Conservation (phyloP, 495 filamentous ascomycete species). For the Penicillium taxi region DNA sequence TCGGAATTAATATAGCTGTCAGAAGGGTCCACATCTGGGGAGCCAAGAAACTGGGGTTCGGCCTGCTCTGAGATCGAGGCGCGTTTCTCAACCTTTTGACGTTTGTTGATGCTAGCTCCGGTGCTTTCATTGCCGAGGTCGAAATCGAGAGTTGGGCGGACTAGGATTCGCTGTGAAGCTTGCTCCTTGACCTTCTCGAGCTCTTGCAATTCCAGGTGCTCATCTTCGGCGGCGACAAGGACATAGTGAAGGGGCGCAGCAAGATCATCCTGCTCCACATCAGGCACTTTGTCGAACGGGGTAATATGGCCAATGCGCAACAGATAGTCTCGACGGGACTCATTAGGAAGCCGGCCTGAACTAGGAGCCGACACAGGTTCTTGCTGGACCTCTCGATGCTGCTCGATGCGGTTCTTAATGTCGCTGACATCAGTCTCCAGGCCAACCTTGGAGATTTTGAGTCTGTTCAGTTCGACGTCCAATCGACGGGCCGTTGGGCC, state of each 20-base stretch:
- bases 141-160: slow-evolving; percentile 69
- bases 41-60: slow-evolving; percentile 23
- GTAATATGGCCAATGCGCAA: slow-evolving; percentile 97
- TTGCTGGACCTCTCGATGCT: slow-evolving; percentile 51
- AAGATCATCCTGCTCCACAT: slow-evolving; percentile 42
- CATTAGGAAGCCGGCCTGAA: slow-evolving; percentile 58
- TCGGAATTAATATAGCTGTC: slow-evolving; percentile 32
- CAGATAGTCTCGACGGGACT: slow-evolving; percentile 79
- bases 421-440: slow-evolving; percentile 64
- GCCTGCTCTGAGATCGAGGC: slow-evolving; percentile 7
- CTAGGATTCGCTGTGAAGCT: slow-evolving; percentile 67
- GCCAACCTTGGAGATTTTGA: slow-evolving; percentile 52
- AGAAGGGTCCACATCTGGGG: slow-evolving; percentile 35
- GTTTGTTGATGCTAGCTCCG: slow-evolving; percentile 30
- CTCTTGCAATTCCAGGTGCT: slow-evolving; percentile 49
- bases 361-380: slow-evolving; percentile 31
- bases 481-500: slow-evolving; percentile 42
- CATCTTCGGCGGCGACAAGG: slow-evolving; percentile 68
- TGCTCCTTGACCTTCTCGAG: slow-evolving; percentile 35
- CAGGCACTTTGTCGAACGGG: slow-evolving; percentile 70
- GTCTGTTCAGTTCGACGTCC: slow-evolving; percentile 53
- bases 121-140: slow-evolving; percentile 30
- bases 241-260: slow-evolving; percentile 60
- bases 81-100: slow-evolving; percentile 24
- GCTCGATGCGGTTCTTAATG: slow-evolving; percentile 70